Conservation (phyloP, 371 early-diverging fungal genomes). For the Apophysomyces trapeziformis region DNA sequence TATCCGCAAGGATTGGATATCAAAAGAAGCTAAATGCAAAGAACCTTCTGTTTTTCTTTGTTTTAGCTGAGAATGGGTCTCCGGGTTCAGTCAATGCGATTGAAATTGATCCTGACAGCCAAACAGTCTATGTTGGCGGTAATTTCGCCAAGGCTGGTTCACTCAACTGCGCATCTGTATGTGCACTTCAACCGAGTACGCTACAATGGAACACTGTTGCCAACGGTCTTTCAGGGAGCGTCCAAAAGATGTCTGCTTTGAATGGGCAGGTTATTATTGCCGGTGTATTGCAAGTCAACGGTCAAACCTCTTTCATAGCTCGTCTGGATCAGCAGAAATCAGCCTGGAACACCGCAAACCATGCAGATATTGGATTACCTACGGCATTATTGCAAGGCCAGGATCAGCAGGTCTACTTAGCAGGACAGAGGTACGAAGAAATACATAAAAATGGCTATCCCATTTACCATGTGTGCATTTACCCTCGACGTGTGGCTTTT, state of each 20-base stretch:
- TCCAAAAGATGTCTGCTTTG: conserved; percentile 15
- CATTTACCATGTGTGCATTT: too few relatives aligned
- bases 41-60: too few relatives aligned
- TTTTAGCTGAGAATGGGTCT: conserved; percentile 17
- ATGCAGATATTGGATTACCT: conserved; percentile 26
- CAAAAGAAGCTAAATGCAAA: too few relatives aligned
- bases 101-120: conserved; percentile 31
- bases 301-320: conserved; percentile 33
- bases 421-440: conserved; percentile 8
- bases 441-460: too few relatives aligned
- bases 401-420: conserved; percentile 23
- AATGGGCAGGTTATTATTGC: conserved; percentile 20
- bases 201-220: conserved; percentile 42
- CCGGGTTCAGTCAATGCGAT: conserved; percentile 47
- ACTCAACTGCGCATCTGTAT: conserved; percentile 43
- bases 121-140: conserved; percentile 57
- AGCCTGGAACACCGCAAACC: background rate
- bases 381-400: conserved; percentile 30
- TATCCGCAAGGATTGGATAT: background rate
- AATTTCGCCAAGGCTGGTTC: conserved; percentile 50
- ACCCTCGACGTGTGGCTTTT: background rate
- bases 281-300: conserved; percentile 31
- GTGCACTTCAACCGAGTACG: conserved; percentile 30
- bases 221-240: conserved; percentile 20
- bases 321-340: conserved; percentile 21